Conservation (phyloP, 768 basidiomycete genomes). For the Suillus occidentalis region DNA sequence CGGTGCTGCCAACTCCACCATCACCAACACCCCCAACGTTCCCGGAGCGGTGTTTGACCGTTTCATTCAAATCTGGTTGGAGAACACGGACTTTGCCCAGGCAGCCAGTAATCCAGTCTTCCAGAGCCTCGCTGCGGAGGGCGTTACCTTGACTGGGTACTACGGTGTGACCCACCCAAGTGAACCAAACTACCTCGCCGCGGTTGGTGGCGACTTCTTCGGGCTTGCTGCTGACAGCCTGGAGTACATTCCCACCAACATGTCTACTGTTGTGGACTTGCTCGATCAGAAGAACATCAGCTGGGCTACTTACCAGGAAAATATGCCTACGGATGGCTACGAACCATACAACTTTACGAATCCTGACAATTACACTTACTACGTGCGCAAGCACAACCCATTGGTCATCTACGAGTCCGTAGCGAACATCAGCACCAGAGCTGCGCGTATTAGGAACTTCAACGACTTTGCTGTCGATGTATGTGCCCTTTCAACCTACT, state of each 20-base stretch:
- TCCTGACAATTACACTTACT: conserved; percentile 43
- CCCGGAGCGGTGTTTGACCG: conserved; percentile 46
- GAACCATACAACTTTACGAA: conserved; percentile 37
- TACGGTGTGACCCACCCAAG: conserved; percentile 58
- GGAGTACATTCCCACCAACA: conserved; percentile 39
- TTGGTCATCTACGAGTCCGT: conserved; percentile 53
- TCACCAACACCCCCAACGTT: conserved; percentile 39
- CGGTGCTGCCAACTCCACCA: conserved; percentile 43
- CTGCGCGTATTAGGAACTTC: conserved; percentile 52
- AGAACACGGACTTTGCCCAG: conserved; percentile 55
- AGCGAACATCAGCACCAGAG: conserved; percentile 40
- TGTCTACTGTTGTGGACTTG: conserved; percentile 60
- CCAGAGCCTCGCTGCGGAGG: conserved; percentile 44
- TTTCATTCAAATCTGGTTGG: conserved; percentile 59
- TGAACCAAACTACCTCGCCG: conserved; percentile 57
- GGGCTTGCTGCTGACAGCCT: conserved; percentile 45
- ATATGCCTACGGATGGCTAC: conserved; percentile 52
- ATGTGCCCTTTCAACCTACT: conserved; percentile 3
- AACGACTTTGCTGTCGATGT: conserved; percentile 62
- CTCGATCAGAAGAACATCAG: conserved; percentile 56
- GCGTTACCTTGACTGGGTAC: conserved; percentile 47
- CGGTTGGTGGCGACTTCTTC: conserved; percentile 53
- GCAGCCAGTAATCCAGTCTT: conserved; percentile 31
- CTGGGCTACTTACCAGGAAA: conserved; percentile 65
- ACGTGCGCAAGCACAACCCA: conserved; percentile 59